These are phyloP conservation scores for Phaeoacremonium minimum DNA, from an alignment of 2,329 filamentous ascomycete species.

Conservation along the genomic window DNA sequence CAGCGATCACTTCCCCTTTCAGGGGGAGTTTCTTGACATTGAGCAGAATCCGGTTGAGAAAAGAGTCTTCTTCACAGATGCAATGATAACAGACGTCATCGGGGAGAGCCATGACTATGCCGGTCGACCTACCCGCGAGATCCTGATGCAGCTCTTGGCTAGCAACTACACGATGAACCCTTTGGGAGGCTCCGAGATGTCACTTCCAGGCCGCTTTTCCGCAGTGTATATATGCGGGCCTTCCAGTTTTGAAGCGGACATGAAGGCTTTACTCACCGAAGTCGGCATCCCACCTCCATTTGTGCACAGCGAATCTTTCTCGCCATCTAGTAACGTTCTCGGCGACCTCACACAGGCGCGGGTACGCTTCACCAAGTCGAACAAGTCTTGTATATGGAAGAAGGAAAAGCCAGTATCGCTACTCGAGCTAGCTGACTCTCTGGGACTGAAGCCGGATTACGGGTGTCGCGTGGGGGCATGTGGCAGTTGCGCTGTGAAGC, in stretches of 20 bases:
- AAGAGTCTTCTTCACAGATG: too few species aligned
- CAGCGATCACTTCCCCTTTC: neutral
- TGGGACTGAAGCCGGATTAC: slow-evolving; percentile 16
- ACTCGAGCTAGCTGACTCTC: slow-evolving; percentile 16
- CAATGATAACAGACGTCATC: too few species aligned
- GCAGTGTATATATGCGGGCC: neutral
- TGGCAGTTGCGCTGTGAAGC: slow-evolving; percentile 14
- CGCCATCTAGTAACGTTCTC: neutral
- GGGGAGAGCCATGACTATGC: too few species aligned
- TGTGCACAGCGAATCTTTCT: neutral
- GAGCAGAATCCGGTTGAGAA: neutral
- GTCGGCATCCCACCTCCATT: neutral
- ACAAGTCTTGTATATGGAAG: neutral
- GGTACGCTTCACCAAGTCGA: neutral
- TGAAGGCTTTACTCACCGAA: neutral
- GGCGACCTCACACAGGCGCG: neutral
- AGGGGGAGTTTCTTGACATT: neutral
- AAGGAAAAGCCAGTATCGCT: slow-evolving; percentile 11
- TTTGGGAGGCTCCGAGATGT: neutral
- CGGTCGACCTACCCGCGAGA: neutral
- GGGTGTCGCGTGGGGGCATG: slow-evolving; percentile 16
- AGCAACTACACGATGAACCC: neutral
- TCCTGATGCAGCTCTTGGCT: neutral
- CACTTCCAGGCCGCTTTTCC: neutral
- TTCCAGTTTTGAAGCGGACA: neutral